These are phyloP conservation scores for Eucalyptus dawsonii DNA, from an alignment of 345 rosid species.

Conservation along the genomic window DNA sequence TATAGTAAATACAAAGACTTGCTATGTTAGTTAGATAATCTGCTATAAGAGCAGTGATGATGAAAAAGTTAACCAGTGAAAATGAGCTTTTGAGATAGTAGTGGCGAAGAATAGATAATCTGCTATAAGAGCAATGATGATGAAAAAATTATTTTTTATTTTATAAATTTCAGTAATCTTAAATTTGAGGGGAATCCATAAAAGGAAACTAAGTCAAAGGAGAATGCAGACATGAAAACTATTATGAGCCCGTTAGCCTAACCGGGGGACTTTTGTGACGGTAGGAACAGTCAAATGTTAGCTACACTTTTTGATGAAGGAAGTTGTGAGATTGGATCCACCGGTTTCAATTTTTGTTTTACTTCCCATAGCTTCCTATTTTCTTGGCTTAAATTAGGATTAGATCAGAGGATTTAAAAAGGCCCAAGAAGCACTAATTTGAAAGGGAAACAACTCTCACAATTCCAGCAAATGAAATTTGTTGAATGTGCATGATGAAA, in stretches of 20 bases:
- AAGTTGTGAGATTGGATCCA: not conserved
- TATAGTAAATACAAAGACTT: not conserved
- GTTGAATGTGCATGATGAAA: too few relatives aligned
- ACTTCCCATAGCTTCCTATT: not conserved
- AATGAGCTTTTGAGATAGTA: not conserved
- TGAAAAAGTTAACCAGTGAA: not conserved
- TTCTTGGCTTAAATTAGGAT: not conserved
- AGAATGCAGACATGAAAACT: too few relatives aligned
- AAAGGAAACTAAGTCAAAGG: too few relatives aligned
- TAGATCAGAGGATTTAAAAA: not conserved
- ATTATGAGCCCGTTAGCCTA: not conserved
- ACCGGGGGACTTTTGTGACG: not conserved
- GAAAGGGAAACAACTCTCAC: too few relatives aligned
- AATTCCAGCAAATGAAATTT: too few relatives aligned
- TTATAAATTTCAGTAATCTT: too few relatives aligned
- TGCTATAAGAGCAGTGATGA: too few relatives aligned
- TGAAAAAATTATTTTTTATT: too few relatives aligned
- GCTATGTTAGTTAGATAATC: not conserved
- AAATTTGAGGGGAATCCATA: too few relatives aligned
- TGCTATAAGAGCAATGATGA: too few relatives aligned
- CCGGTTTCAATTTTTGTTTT: not conserved
- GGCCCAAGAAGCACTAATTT: not conserved
- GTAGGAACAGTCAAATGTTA: not conserved
- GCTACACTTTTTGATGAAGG: not conserved
- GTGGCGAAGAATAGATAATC: not conserved